Evolutionary conservation across 352 stramenopile species (phyloP), one percentile per base, ranked within the genome.

Genomic region (Pythium insidiosum): DNA sequence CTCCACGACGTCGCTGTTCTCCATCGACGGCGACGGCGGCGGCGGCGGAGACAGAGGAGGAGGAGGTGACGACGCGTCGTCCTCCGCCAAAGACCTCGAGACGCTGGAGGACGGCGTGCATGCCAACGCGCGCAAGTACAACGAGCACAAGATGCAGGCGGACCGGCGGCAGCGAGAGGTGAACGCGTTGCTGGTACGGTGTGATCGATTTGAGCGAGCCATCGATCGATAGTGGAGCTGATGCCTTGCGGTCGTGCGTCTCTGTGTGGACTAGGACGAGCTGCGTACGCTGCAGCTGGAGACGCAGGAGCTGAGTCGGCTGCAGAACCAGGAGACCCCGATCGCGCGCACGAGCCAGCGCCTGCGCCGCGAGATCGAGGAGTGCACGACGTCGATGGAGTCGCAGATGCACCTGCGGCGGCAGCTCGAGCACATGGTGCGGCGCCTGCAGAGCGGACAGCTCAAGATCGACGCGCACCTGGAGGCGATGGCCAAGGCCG

Each of bases 371-470:
- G 66, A 86, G 1, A 92, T 92, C 38, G 53, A 62, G n/a, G 54
- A 68, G 21, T 87, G 73, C 41, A 88, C 74, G 33, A 25, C 64
- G 13, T 74, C 64, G 0, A 88, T 87, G 75, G 79, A 92, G 40
- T 73, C 89, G 47, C 73, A 92, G 57, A 83, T 88, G 70, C 71
- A 88, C 54, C 39, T 68, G 13, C 60, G 75, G 5, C 45, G 77
- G 33, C 76, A 89, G 40, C 61, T 88, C 3, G 76, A 89, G 53
- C 79, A 89, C 66, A 89, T 92, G 79, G 68, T 87, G 35, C 68
- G 77, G 10, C 72, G 79, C 0, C 58, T 92, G 5, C 74, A 89
- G 53, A 86, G 72, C 3, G 80, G 70, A 0, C 77, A 89, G 25
- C 52, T 89, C 21, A 73, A 74, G 20, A 72, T 88, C 12, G 68